A percentile compares a stretch with the other conserved stretches of the same genome.
Conservation (phyloP, 192 early-diverging fungal species). For the Diversispora epigaea region DNA sequence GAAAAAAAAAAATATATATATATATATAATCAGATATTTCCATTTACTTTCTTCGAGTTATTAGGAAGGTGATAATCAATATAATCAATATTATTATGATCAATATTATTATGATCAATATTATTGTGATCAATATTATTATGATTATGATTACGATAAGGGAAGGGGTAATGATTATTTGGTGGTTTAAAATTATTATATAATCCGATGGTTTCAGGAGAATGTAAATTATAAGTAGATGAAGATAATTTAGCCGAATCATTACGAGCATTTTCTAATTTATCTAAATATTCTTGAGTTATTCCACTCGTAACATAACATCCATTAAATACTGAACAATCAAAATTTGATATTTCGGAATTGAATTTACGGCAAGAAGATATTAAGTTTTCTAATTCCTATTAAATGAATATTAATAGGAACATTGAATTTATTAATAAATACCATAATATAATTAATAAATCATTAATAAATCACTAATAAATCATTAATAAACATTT, state of each 20-base stretch:
- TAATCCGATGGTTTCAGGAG: constrained; percentile 36
- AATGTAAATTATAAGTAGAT: constrained; percentile 35
- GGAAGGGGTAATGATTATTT: no score
- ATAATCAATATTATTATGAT: no score
- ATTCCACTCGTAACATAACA: constrained; percentile 86
- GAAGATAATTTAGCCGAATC: constrained; percentile 44
- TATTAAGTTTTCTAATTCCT: constrained; percentile 81
- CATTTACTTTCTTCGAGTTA: no score
- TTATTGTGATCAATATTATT: no score
- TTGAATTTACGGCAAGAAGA: constrained; percentile 86
- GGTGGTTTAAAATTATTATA: constrained; percentile 19
- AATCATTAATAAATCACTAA: neutral
- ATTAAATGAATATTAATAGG: neutral
- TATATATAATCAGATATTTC: no score
- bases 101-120: no score
- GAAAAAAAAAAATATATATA: no score
- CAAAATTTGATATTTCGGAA: constrained; percentile 78
- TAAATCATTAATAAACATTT: neutral
- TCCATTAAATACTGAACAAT: constrained; percentile 96
- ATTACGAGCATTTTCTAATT: constrained; percentile 52
- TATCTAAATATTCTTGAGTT: constrained; percentile 62
- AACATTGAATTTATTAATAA: neutral
- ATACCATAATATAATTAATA: neutral
- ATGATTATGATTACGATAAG: no score
- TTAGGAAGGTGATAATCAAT: no score